Evolutionary conservation across 352 stramenopile species (phyloP).

Genomic region (Thalassiosira hispida): DNA sequence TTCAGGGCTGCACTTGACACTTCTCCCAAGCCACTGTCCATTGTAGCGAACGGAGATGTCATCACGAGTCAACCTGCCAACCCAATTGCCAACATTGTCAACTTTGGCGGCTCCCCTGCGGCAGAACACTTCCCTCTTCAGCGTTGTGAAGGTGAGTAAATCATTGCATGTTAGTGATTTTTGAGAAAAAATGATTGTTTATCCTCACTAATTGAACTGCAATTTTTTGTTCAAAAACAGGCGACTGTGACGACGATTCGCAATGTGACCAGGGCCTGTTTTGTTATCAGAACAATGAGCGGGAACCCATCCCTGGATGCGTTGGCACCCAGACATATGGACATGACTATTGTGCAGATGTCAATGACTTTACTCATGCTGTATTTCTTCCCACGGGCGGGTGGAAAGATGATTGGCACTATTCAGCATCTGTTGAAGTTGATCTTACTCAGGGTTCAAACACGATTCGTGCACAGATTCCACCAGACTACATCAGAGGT

Average conservation of each 20-base stretch:
- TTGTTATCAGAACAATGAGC: constrained; percentile 47
- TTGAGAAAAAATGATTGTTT: no score
- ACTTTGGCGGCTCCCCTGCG: no score
- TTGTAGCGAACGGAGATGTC: no score
- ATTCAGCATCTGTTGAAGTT: constrained; percentile 33
- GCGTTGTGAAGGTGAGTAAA: no score
- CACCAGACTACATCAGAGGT: constrained; percentile 15
- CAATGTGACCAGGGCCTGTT: constrained; percentile 54
- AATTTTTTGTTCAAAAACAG: no score
- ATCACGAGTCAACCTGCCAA: no score
- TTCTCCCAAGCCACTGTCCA: constrained; percentile 27
- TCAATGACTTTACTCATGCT: constrained; percentile 24
- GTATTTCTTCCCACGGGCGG: constrained; percentile 36
- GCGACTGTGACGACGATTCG: constrained; percentile 58
- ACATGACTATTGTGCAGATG: constrained; percentile 36
- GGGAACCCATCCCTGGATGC: constrained; percentile 54
- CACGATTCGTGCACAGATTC: constrained; percentile 36
- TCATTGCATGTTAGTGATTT: no score
- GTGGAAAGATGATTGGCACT: constrained; percentile 41
- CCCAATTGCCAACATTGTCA: no score
- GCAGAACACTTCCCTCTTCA: no score
- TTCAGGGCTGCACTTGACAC: constrained; percentile 43
- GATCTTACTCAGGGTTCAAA: constrained; percentile 26
- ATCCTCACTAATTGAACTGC: no score
- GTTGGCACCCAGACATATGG: not conserved